Evolutionary conservation across 352 stramenopile genomes (phyloP).

Genomic region (Pythium scleroteichum): DNA sequence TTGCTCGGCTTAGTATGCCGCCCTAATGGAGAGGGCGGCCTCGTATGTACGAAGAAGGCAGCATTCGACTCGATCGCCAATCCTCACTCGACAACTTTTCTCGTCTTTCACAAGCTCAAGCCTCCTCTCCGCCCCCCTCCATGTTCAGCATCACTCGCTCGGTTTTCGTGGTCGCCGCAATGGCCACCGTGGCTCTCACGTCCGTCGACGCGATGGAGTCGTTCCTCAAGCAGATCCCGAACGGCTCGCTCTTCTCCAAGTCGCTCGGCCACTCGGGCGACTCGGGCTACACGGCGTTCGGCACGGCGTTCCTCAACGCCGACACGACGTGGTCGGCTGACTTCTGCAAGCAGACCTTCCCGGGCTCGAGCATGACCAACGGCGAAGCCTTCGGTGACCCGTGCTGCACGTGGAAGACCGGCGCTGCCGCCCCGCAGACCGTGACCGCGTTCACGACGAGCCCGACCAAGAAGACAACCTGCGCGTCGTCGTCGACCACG

Average conservation of each 20-base stretch:
- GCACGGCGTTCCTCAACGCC: slow-evolving; percentile 33
- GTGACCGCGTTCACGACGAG: slow-evolving; percentile 21
- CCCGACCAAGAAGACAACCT: slow-evolving; percentile 14
- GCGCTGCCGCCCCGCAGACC: slow-evolving; percentile 11
- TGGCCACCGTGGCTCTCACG: slow-evolving; percentile 52
- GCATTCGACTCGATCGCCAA: no score
- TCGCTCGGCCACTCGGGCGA: slow-evolving; percentile 35
- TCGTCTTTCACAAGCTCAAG: background rate
- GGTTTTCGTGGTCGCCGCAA: slow-evolving; percentile 35
- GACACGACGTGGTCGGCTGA: slow-evolving; percentile 32
- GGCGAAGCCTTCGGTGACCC: slow-evolving; percentile 61
- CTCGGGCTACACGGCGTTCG: slow-evolving; percentile 35
- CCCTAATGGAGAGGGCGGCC: no score
- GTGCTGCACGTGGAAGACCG: slow-evolving; percentile 41
- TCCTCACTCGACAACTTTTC: background rate
- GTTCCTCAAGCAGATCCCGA: slow-evolving; percentile 28
- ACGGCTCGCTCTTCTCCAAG: slow-evolving; percentile 3
- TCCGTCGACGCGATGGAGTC: slow-evolving; percentile 48
- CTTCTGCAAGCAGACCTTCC: slow-evolving; percentile 42
- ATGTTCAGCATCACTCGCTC: slow-evolving; percentile 1
- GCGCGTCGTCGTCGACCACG: background rate
- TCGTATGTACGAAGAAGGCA: no score
- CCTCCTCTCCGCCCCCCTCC: background rate
- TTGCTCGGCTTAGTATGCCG: no score
- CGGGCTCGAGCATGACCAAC: slow-evolving; percentile 41